These are phyloP conservation scores for Graphilbum fragrans DNA, from an alignment of 2,329 filamentous ascomycete genomes.

Conservation along the genomic window DNA sequence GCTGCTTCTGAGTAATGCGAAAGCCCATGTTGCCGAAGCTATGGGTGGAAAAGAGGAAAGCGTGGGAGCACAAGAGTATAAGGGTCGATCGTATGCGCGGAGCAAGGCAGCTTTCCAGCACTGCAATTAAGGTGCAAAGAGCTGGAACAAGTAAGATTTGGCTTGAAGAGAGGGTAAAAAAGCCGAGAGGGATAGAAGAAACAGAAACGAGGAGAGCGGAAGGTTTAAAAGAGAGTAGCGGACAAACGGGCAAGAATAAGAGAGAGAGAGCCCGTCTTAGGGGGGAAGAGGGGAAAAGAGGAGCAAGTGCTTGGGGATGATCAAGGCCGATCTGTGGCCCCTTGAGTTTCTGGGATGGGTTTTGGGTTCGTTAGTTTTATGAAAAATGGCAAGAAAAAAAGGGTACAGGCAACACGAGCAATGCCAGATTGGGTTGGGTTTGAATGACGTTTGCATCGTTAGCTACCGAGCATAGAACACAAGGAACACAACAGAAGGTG, in stretches of 20 bases:
- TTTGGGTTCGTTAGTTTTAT: no score
- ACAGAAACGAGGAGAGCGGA: neutral
- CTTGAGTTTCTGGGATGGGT: no score
- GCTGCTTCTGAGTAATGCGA: slow-evolving; percentile 28
- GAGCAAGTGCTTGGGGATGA: no score
- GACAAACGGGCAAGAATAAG: neutral
- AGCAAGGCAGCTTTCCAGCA: no score
- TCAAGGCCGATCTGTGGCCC: no score
- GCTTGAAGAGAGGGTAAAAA: neutral
- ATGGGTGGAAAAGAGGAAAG: neutral
- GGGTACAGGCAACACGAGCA: no score
- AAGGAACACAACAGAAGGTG: no score
- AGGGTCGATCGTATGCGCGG: neutral
- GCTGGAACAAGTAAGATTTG: neutral
- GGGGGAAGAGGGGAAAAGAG: neutral
- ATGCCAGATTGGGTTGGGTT: no score
- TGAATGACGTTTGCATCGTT: no score
- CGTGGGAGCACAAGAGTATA: neutral
- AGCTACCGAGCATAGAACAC: no score
- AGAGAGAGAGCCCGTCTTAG: neutral
- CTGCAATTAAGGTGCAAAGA: neutral
- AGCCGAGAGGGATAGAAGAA: neutral
- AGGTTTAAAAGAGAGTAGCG: neutral
- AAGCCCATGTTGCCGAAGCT: slow-evolving; percentile 18
- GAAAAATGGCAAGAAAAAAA: no score